phyloP scores from a whole-genome alignment of 805 yeast genomes.

The Ogataea siamensis region DNA sequence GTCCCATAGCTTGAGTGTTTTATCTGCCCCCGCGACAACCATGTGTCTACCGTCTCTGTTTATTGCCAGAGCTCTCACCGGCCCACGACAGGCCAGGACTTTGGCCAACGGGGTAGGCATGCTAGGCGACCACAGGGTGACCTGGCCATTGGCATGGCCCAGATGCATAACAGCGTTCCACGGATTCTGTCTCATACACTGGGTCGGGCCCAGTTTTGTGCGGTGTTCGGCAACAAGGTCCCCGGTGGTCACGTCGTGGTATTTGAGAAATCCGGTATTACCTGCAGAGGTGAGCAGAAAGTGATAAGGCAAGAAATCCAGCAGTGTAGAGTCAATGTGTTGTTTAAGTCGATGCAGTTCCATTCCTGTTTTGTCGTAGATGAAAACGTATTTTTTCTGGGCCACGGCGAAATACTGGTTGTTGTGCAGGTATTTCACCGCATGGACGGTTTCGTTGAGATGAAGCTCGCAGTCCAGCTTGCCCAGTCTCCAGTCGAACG shows the following conservation, averaged over 20 bases:
- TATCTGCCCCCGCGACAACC: constrained; percentile 91
- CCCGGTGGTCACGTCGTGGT: constrained; percentile 96
- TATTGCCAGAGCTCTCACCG: constrained; percentile 78
- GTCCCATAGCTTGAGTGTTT: constrained; percentile 88
- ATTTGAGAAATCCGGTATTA: constrained; percentile 81
- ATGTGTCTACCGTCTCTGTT: constrained; percentile 92
- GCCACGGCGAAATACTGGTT: constrained; percentile 96
- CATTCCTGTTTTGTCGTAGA: constrained; percentile 86
- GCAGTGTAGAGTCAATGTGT: constrained; percentile 78
- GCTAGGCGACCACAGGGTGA: constrained; percentile 90
- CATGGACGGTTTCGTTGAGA: constrained; percentile 84
- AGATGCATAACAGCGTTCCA: constrained; percentile 94
- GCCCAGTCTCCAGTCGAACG: constrained; percentile 94
- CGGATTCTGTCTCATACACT: constrained; percentile 85
- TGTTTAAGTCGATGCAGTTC: constrained; percentile 90
- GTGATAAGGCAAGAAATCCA: constrained; percentile 92
- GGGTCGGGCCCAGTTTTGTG: constrained; percentile 89
- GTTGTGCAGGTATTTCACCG: constrained; percentile 86
- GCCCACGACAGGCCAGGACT: constrained; percentile 79
- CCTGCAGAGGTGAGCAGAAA: constrained; percentile 86
- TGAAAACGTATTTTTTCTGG: constrained; percentile 89
- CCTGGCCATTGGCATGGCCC: constrained; percentile 92
- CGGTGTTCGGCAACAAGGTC: constrained; percentile 75
- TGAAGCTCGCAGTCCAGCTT: constrained; percentile 75
- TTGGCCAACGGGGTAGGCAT: constrained; percentile 83